phyloP scores from a whole-genome alignment of 805 yeast genomes.

The Pichia ethanolica region DNA sequence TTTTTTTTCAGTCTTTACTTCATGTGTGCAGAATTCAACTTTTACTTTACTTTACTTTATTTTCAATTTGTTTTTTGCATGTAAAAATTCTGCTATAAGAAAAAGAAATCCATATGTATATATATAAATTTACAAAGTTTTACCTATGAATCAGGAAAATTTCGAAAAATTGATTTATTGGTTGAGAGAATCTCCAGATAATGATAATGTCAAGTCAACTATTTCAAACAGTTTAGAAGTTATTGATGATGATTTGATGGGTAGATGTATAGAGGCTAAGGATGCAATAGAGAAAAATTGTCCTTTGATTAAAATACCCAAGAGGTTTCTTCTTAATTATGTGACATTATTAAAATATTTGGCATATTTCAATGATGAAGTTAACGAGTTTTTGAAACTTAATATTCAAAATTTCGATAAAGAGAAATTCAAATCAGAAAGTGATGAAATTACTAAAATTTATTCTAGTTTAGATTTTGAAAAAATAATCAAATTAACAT shows the following conservation, averaged over 20 bases:
- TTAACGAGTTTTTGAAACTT: neutral
- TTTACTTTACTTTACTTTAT: too few relatives aligned
- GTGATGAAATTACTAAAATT: constrained; percentile 5
- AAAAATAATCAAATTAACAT: constrained; percentile 37
- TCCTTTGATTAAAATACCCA: constrained; percentile 49
- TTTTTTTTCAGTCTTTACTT: too few relatives aligned
- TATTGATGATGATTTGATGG: constrained; percentile 38
- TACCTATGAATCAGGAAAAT: neutral
- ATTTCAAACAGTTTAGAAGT: constrained; percentile 38
- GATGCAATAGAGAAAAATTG: constrained; percentile 33
- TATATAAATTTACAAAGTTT: too few relatives aligned
- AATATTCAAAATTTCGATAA: constrained; percentile 1
- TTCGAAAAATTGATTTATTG: neutral
- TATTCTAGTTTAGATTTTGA: constrained; percentile 18
- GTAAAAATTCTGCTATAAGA: too few relatives aligned
- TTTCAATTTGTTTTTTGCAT: too few relatives aligned
- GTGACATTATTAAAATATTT: constrained; percentile 44
- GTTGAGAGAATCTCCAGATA: neutral
- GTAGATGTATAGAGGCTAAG: constrained; percentile 55
- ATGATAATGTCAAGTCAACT: neutral
- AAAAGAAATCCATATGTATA: too few relatives aligned
- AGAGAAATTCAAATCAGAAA: neutral
- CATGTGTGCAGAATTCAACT: too few relatives aligned
- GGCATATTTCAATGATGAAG: constrained; percentile 10
- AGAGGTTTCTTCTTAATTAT: constrained; percentile 49